phyloP scores from a whole-genome alignment of 1,139 yeast species.

The Protomyces inouyei region DNA sequence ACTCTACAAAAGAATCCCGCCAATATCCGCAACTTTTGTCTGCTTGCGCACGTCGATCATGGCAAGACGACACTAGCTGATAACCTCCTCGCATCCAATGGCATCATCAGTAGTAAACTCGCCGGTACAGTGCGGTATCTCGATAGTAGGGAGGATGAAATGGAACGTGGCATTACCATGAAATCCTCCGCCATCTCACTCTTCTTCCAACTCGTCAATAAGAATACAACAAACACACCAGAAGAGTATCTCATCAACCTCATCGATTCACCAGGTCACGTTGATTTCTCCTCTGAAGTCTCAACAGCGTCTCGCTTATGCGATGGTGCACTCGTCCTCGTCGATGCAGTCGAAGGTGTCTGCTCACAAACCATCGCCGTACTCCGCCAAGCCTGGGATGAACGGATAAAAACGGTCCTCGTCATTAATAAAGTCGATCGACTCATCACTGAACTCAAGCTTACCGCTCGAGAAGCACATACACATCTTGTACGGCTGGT shows the following conservation, averaged over 20 bases:
- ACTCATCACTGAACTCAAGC: constrained; percentile 70
- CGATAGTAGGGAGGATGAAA: constrained; percentile 90
- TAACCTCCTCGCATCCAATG: constrained; percentile 87
- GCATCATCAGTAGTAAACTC: constrained; percentile 87
- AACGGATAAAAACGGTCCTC: constrained; percentile 76
- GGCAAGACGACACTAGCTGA: constrained; percentile 93
- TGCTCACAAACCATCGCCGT: constrained; percentile 82
- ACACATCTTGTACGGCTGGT: constrained; percentile 68
- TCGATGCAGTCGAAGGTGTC: constrained; percentile 97
- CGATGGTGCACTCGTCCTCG: constrained; percentile 93
- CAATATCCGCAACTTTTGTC: constrained; percentile 81
- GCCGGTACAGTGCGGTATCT: constrained; percentile 93
- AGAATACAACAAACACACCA: neutral
- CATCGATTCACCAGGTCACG: constrained; percentile 98
- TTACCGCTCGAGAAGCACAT: constrained; percentile 82
- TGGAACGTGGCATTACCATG: constrained; percentile 90
- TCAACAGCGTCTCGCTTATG: constrained; percentile 92
- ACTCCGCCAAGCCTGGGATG: constrained; percentile 92
- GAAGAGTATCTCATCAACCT: constrained; percentile 81
- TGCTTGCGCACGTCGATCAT: constrained; percentile 96
- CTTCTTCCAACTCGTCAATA: constrained; percentile 48
- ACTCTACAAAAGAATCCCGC: constrained; percentile 65
- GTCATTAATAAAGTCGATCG: constrained; percentile 94
- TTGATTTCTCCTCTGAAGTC: constrained; percentile 93
- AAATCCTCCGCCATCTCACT: constrained; percentile 79